These are phyloP conservation scores for Colletotrichum sp. DNA, from an alignment of 2,329 filamentous ascomycete species.

Conservation along the genomic window DNA sequence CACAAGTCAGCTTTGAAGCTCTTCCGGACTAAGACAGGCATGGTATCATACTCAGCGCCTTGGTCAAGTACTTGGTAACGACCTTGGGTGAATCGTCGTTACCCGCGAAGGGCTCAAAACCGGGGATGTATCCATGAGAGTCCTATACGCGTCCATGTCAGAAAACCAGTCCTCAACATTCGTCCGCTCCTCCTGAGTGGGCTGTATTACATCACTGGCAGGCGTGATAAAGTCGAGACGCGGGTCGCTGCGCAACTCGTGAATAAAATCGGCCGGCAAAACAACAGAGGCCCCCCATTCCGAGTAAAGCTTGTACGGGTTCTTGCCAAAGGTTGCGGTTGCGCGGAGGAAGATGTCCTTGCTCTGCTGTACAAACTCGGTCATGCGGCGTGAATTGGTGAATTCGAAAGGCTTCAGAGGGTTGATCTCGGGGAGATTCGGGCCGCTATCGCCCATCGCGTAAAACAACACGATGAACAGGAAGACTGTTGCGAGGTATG, in stretches of 20 bases:
- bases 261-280: neutral
- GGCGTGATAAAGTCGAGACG: neutral
- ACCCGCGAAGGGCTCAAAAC: neutral
- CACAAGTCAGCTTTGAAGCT: neutral
- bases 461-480: neutral
- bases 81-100: neutral
- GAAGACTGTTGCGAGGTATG: neutral
- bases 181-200: neutral
- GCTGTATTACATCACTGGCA: neutral
- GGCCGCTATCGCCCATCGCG: neutral
- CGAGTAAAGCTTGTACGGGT: neutral
- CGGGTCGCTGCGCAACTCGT: slow-evolving; percentile 1
- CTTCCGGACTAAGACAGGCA: neutral
- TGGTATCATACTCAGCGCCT: neutral
- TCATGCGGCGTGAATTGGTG: neutral
- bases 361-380: neutral
- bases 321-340: neutral
- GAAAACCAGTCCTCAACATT: neutral
- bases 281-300: slow-evolving; percentile 4
- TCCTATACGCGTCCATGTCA: neutral
- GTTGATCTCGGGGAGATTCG: neutral
- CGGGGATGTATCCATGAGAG: neutral
- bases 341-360: neutral
- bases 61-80: neutral
- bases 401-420: neutral